These are phyloP conservation scores for Seiridium cupressi DNA, from an alignment of 2,329 filamentous ascomycete species.

Conservation along the genomic window DNA sequence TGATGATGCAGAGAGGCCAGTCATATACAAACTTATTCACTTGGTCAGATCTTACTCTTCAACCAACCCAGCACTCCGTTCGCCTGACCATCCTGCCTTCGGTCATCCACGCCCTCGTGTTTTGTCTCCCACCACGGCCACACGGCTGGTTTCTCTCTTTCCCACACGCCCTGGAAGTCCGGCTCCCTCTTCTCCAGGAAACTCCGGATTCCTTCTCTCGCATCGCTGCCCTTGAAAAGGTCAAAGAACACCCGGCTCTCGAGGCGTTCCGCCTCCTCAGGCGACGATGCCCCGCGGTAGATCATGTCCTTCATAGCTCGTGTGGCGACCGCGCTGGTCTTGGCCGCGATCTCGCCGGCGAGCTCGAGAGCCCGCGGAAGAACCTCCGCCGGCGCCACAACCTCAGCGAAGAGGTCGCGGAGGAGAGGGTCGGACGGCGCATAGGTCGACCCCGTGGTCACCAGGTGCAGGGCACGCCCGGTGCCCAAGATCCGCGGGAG, in stretches of 20 bases:
- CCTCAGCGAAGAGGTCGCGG: constrained; percentile 64
- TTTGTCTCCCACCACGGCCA: constrained; percentile 70
- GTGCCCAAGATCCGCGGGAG: constrained; percentile 68
- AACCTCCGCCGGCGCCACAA: constrained; percentile 59
- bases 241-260: constrained; percentile 65
- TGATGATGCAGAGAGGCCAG: background rate
- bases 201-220: constrained; percentile 65
- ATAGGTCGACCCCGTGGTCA: constrained; percentile 66
- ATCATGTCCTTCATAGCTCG: constrained; percentile 72
- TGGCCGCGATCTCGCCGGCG: constrained; percentile 64
- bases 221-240: constrained; percentile 56
- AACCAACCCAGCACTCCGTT: constrained; percentile 2
- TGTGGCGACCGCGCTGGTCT: constrained; percentile 63
- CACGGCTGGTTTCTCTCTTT: constrained; percentile 54
- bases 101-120: constrained; percentile 23
- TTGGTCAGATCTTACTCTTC: constrained; percentile 13
- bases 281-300: constrained; percentile 54
- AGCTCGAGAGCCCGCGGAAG: constrained; percentile 63
- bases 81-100: background rate
- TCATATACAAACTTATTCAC: background rate
- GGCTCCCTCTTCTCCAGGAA: constrained; percentile 69
- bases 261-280: constrained; percentile 69
- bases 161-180: constrained; percentile 59
- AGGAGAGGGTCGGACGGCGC: constrained; percentile 48
- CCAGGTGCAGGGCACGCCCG: constrained; percentile 60